Base-by-base conservation (phyloP, 2,329 filamentous ascomycete species). In the Drechslerella dactyloides region DNA sequence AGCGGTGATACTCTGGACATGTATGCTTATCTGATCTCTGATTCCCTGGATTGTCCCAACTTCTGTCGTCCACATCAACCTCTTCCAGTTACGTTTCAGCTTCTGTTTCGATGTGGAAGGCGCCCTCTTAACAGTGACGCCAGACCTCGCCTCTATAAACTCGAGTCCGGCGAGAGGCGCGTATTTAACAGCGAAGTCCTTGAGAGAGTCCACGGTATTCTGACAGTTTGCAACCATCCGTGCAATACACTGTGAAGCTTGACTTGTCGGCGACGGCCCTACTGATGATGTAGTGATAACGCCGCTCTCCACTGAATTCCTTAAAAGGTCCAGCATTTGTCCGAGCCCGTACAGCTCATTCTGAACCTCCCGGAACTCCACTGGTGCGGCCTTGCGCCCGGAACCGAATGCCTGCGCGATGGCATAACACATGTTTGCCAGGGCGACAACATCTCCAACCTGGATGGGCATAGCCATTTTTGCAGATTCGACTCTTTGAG, bases 331-430 rank as follows among this genome's bases (percentile, higher is more conserved):
- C n/a, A 79, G 73, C 11, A 76, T 76, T 2, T 76, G 68, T 23
- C 74, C 78, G 40, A 79, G 74, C 1, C 76, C 76, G 53, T 77
- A 77, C 1, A 79, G 63, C 51, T 79, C 77, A 64, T 76, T 77
- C 46, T 78, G 77, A 21, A 79, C 73, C 54, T 78, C 77, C 24
- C 73, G 69, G 50, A 79, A 78, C 53, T 78, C 77, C 1, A 72
- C 69, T 2, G 77, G 78, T 0, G 78, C 77, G 2, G 78, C 78
- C 30, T 76, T 75, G 5, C 75, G 74, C 4, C 78, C 77, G 1
- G 75, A 76, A 13, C 77, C 76, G 53, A 79, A 78, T 24, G 77
- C 75, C 33, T 76, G 74, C 10, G 74, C 76, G 19, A 78, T 66
- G 6, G 55, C 61, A 73, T 75, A 77, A 44, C 77, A 76, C 50